Percentiles rank a stretch among this genome's conserved stretches.
Evolutionary conservation across 805 yeast species (phyloP).

Genomic region (Sungouiella thailandica): DNA sequence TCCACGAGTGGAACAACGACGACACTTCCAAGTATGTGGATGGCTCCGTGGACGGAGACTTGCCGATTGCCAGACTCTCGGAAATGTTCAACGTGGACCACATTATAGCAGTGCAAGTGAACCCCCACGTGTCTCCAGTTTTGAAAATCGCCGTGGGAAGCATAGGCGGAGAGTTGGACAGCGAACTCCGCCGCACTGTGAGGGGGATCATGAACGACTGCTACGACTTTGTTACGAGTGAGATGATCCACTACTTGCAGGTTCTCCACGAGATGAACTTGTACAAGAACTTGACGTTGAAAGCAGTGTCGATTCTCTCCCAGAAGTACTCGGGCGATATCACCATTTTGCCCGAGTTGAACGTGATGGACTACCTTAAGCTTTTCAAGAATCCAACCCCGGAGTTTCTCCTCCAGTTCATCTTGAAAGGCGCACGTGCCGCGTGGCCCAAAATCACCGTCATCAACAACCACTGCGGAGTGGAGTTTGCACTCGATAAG

Average conservation of each 20-base stretch:
- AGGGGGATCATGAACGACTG: conserved; percentile 48
- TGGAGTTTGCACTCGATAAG: conserved; percentile 81
- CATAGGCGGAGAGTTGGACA: conserved; percentile 66
- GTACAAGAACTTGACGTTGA: conserved; percentile 65
- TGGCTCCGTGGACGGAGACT: conserved; percentile 92
- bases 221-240: conserved; percentile 60
- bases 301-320: conserved; percentile 67
- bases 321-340: conserved; percentile 93
- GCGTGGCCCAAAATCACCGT: conserved; percentile 91
- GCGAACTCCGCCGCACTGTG: conserved; percentile 51
- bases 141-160: conserved; percentile 62
- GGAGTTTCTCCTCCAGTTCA: conserved; percentile 63
- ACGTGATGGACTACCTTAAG: conserved; percentile 52
- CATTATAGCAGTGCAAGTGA: conserved; percentile 95
- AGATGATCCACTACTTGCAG: conserved; percentile 72
- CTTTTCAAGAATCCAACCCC: conserved; percentile 79
- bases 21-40: conserved; percentile 80
- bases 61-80: conserved; percentile 83
- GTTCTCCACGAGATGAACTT: conserved; percentile 73
- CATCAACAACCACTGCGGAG: conserved; percentile 82
- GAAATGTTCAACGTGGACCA: conserved; percentile 98
- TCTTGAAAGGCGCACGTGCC: conserved; percentile 80
- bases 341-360: conserved; percentile 80
- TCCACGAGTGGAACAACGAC: conserved; percentile 76
- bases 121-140: conserved; percentile 92